phyloP scores from a whole-genome alignment of 768 basidiomycete species.

The Pisolithus albus region DNA sequence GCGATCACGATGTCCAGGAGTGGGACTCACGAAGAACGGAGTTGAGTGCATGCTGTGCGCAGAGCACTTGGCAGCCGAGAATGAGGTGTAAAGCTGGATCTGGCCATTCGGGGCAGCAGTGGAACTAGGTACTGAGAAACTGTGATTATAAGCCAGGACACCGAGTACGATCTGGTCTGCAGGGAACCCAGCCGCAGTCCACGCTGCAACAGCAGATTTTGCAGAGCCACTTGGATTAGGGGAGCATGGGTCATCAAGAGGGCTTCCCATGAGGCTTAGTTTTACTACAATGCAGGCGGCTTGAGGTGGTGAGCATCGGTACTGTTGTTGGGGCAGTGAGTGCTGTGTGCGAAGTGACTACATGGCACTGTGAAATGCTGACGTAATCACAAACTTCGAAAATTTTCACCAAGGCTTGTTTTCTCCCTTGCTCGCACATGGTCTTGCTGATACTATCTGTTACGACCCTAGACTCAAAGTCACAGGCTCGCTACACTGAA shows the following conservation, averaged over 20 bases:
- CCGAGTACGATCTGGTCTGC: slow-evolving; percentile 69
- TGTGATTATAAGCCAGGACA: slow-evolving; percentile 79
- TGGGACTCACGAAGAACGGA: slow-evolving; percentile 56
- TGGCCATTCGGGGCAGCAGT: slow-evolving; percentile 18
- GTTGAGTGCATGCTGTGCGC: slow-evolving; percentile 84
- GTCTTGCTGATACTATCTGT: too few species aligned
- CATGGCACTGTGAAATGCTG: too few species aligned
- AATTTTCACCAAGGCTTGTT: too few species aligned
- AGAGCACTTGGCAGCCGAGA: slow-evolving; percentile 54
- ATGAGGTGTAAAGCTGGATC: slow-evolving; percentile 47
- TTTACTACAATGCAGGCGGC: too few species aligned
- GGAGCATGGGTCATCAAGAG: slow-evolving; percentile 73
- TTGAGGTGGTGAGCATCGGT: too few species aligned
- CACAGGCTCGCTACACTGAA: too few species aligned
- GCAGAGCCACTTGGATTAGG: slow-evolving; percentile 70
- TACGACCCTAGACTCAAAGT: too few species aligned
- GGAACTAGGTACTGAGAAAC: slow-evolving; percentile 37
- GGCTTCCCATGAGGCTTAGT: slow-evolving; percentile 21
- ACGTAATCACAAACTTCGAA: too few species aligned
- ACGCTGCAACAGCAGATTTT: slow-evolving; percentile 60
- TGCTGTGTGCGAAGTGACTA: too few species aligned
- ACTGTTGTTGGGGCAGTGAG: too few species aligned
- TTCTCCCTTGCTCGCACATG: too few species aligned
- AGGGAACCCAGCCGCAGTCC: slow-evolving; percentile 77
- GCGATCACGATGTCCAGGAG: slow-evolving; percentile 33